Evolutionary conservation across 768 basidiomycete species (phyloP).

Genomic region (Russula dissimulans): DNA sequence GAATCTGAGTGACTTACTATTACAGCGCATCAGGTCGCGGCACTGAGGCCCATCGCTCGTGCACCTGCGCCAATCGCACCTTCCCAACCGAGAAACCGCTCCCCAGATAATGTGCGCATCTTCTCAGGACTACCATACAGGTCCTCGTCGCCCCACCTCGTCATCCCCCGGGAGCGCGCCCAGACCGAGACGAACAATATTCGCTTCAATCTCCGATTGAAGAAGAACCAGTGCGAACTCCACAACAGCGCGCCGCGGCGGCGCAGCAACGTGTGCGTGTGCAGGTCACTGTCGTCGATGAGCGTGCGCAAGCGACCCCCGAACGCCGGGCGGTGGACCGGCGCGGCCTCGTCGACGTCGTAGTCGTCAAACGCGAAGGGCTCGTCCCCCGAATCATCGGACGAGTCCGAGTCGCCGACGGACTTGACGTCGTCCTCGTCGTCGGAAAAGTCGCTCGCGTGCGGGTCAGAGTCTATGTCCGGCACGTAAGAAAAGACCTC

Average conservation of each 20-base stretch:
- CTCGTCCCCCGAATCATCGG: slow-evolving; percentile 60
- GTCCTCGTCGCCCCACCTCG: slow-evolving; percentile 35
- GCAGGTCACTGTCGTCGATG: slow-evolving; percentile 29
- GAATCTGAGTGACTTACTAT: slow-evolving; percentile 1
- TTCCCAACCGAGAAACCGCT: slow-evolving; percentile 75
- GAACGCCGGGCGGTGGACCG: slow-evolving; percentile 17
- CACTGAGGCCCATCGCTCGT: slow-evolving; percentile 59
- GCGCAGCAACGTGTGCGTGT: slow-evolving; percentile 38
- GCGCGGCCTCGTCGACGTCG: slow-evolving; percentile 49
- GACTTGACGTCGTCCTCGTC: slow-evolving; percentile 69
- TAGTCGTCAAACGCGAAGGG: slow-evolving; percentile 77
- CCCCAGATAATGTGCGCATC: slow-evolving; percentile 30
- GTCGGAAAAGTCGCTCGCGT: slow-evolving; percentile 72
- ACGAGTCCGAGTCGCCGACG: slow-evolving; percentile 50
- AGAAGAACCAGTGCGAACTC: slow-evolving; percentile 97
- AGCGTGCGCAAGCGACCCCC: slow-evolving; percentile 22
- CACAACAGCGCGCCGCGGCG: slow-evolving; percentile 77
- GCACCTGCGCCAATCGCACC: slow-evolving; percentile 75
- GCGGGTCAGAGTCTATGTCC: slow-evolving; percentile 90
- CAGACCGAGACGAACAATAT: slow-evolving; percentile 88
- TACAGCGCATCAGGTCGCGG: slow-evolving; percentile 16
- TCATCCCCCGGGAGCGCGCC: slow-evolving; percentile 64
- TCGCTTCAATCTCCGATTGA: slow-evolving; percentile 86
- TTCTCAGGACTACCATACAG: slow-evolving; percentile 25
- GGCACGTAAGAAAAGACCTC: slow-evolving; percentile 94